phyloP scores from a whole-genome alignment of 768 basidiomycete species.

The Filobasidium floriforme region DNA sequence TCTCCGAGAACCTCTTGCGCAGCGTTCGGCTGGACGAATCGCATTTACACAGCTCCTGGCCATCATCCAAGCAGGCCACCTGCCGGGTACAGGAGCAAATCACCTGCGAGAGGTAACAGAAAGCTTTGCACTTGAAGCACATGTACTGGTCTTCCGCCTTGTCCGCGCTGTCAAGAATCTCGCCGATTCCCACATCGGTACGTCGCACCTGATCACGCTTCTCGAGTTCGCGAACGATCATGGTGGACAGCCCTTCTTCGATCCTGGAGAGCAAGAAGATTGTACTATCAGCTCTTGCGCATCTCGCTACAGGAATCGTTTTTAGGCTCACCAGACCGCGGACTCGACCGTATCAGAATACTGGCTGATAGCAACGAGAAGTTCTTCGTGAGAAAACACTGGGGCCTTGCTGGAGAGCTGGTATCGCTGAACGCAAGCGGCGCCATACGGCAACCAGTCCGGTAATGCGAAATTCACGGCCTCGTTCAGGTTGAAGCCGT shows the following conservation, averaged over 20 bases:
- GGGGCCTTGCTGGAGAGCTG: constrained; percentile 84
- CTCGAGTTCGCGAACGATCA: constrained; percentile 73
- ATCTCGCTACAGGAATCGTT: background rate
- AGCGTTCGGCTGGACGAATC: constrained; percentile 55
- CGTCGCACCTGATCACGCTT: constrained; percentile 60
- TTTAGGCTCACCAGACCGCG: constrained; percentile 67
- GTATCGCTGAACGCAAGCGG: constrained; percentile 82
- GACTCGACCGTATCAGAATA: constrained; percentile 87
- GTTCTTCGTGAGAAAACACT: constrained; percentile 96
- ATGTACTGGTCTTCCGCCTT: constrained; percentile 90
- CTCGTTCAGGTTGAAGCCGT: constrained; percentile 98
- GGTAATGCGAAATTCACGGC: constrained; percentile 97
- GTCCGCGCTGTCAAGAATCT: constrained; percentile 69
- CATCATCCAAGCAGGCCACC: constrained; percentile 80
- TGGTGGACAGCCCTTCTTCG: constrained; percentile 71
- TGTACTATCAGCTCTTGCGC: background rate
- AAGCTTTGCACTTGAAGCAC: constrained; percentile 83
- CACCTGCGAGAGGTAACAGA: constrained; percentile 91
- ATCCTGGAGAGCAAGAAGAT: constrained; percentile 54
- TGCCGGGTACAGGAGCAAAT: constrained; percentile 66
- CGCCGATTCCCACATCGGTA: constrained; percentile 52
- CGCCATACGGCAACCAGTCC: constrained; percentile 82
- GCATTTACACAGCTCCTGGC: constrained; percentile 65
- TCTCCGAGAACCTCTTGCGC: constrained; percentile 73
- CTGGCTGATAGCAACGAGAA: constrained; percentile 93